Conservation (phyloP, 345 rosid species). For the Eucalyptus tenuipes region DNA sequence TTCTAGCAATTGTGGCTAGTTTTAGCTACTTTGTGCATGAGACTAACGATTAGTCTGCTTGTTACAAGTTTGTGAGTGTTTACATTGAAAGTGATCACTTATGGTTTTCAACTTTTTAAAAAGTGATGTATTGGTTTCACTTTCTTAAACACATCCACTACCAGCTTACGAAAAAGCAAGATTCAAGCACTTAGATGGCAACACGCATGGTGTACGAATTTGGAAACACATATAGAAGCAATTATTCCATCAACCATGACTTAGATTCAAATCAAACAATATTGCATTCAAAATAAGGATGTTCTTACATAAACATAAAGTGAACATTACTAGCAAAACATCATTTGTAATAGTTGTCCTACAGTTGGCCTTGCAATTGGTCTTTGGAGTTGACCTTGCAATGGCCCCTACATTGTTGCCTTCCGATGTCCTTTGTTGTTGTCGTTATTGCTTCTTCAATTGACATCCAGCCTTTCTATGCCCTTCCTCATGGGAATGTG, state of each 20-base stretch:
- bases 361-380: neutral
- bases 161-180: neutral
- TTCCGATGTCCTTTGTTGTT: neutral
- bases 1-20: neutral
- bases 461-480: neutral
- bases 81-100: neutral
- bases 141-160: neutral
- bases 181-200: neutral
- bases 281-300: neutral
- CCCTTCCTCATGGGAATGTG: neutral
- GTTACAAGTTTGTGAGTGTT: neutral
- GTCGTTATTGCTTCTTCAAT: neutral
- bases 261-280: neutral
- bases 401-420: neutral
- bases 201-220: neutral
- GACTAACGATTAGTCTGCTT: fast-evolving
- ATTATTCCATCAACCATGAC: neutral
- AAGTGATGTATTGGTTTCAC: neutral
- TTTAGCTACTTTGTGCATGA: neutral
- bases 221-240: neutral
- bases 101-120: neutral
- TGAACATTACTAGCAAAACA: neutral
- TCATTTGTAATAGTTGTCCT: neutral
- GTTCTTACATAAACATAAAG: neutral
- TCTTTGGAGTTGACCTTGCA: neutral